Base-by-base conservation (phyloP, 2,329 filamentous ascomycete genomes). In the Aspergillus fructus region DNA sequence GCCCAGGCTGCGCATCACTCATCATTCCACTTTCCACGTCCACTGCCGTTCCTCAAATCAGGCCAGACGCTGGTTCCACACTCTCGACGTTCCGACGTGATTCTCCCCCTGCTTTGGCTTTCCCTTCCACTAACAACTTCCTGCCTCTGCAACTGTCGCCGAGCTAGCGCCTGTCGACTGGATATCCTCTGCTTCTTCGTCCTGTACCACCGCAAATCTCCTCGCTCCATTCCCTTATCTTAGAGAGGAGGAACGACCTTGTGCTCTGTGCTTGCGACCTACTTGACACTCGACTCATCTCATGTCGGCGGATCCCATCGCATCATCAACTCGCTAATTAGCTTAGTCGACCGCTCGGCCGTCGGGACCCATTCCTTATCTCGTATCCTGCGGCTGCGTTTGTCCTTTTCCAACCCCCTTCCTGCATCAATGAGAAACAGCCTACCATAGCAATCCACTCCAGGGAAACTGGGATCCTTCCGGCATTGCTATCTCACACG, bases 11-110 rank as follows among this genome's bases (percentile, higher is more conserved):
- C 19, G 15, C n/a, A 21, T n/a, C 11, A 13, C 42, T 39, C 60
- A 61, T 58, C 60, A 55, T 47, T 62, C 52, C 53, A 52, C 48
- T 40, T 41, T 42, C 11, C 21, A 17, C 9, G 27, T 21, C 13
- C 34, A 41, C 40, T 23, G 39, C 27, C 30, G 33, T 27, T 37
- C 19, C 40, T 45, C 54, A 47, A 59, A 50, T 53, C 51, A 54
- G 51, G 49, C 54, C 54, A 34, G 47, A 40, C 41, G 30, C 41
- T 56, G 58, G 58, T 55, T 49, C 48, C 58, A 48, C 55, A 50
- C 40, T 48, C 34, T 65, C 67, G 66, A 70, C 66, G 61, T 58
- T 65, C 63, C 64, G 59, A 63, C 64, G 54, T 59, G 54, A 62
- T 62, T 52, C 56, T 54, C 43, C 41, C 59, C 56, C 54, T 56